Evolutionary conservation across 352 stramenopile genomes (phyloP), one percentile per base, ranked within the genome.

Genomic region (Pythium monospermum): DNA sequence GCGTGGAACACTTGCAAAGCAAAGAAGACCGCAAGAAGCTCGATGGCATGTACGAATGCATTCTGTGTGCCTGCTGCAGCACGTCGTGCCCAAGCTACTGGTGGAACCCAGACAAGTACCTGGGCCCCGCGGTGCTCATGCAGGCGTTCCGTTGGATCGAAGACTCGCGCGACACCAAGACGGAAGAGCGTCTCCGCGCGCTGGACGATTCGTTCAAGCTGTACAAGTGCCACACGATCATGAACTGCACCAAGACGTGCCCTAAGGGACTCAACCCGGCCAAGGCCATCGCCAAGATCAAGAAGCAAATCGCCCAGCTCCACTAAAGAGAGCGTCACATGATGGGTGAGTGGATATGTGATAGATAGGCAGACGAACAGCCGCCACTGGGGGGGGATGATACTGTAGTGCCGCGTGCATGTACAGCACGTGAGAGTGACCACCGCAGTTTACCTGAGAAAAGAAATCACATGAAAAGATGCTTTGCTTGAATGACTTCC

Each of bases 1-100:
- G 96, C 54, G 70, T 87, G 28, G 83, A 95, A 66, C 81, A 92
- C 66, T 49, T 93, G 40, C 82, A 94, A 67, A 94, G 81, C 44
- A 94, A 96, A 47, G 87, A 98, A 49, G 97, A 99, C 80, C 87
- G 97, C 52, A 97, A 98, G 80, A 99, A 99, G 71, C 79, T 99
- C 8, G 97, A 99, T 70, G 97, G 97, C 57, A 99, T 99, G 96
- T 99, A 99, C 74, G 97, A 99, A 82, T 99, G 97, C 76, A 99
- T 99, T 59, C 83, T 99, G 18, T 99, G 97, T 73, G 97, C 96
- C 21, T 99, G 97, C 79, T 99, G 97, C 81, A 97, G 79, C 57
- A 99, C 97, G 4, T 97, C 96, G 30, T 99, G 97, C 79, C 97
- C 97, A 23, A 98, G 84, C 46, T 99, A 99, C 81, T 99, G 97